Conservation (phyloP, 2,329 filamentous ascomycete species). For the Coniochaeta hoffmannii region DNA sequence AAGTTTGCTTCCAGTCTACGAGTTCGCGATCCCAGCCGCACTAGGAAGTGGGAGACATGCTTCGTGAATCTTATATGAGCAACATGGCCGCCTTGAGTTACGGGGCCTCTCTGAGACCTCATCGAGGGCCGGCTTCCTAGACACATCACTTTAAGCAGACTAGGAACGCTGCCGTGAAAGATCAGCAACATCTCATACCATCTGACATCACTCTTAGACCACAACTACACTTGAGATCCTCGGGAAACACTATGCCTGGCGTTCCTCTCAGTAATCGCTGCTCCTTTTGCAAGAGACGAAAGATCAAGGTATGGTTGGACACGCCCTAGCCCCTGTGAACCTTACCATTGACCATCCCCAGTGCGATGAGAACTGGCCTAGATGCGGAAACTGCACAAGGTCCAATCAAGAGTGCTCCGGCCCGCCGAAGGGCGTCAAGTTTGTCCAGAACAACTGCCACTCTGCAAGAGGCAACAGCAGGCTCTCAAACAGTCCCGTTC, state of each 20-base stretch:
- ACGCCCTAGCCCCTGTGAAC: neutral
- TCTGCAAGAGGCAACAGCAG: conserved; percentile 1
- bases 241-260: neutral
- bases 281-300: conserved; percentile 1
- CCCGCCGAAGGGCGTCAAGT: neutral
- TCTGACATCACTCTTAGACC: neutral
- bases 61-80: neutral
- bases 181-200: neutral
- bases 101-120: neutral
- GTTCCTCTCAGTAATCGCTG: neutral
- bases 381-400: conserved; percentile 2
- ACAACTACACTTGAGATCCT: neutral
- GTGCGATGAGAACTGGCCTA: conserved; percentile 2
- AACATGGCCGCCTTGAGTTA: neutral
- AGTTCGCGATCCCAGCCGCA: neutral
- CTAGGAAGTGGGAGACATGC: neutral
- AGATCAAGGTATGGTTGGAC: conserved; percentile 1
- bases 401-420: conserved; percentile 2
- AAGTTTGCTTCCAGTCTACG: neutral
- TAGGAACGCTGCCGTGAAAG: neutral
- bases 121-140: neutral
- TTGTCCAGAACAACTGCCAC: conserved; percentile 4
- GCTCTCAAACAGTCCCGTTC: neutral
- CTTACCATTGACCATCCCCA: neutral
- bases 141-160: neutral